Conservation (phyloP, 306 rosid species). For the Amphicarpaea edgeworthii region DNA sequence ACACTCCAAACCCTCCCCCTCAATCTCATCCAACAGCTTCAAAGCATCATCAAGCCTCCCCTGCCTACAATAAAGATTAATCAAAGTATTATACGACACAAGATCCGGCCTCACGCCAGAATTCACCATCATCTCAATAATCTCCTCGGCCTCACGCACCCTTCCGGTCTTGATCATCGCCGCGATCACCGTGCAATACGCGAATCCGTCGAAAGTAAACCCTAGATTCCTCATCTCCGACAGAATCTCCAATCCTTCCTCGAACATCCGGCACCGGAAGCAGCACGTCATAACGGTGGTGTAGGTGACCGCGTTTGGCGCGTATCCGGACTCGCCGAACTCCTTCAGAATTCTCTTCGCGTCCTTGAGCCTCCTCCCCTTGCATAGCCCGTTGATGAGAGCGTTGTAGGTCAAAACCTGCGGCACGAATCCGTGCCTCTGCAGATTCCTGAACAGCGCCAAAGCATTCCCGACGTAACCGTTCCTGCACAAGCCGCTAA, state of each 20-base stretch:
- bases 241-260: constrained; percentile 71
- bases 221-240: constrained; percentile 70
- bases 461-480: constrained; percentile 69
- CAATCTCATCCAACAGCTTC: constrained; percentile 66
- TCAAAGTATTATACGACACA: constrained; percentile 68
- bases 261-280: constrained; percentile 58
- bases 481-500: constrained; percentile 73
- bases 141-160: constrained; percentile 65
- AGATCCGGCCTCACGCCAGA: constrained; percentile 68
- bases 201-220: constrained; percentile 71
- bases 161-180: constrained; percentile 72
- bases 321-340: constrained; percentile 59
- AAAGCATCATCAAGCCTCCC: constrained; percentile 71
- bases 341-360: constrained; percentile 64
- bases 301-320: constrained; percentile 71
- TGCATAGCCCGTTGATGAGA: constrained; percentile 78
- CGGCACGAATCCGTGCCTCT: constrained; percentile 69
- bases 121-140: constrained; percentile 54
- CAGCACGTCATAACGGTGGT: constrained; percentile 74
- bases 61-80: constrained; percentile 69
- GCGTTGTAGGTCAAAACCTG: constrained; percentile 69
- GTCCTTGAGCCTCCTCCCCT: constrained; percentile 54
- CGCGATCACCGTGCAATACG: constrained; percentile 74
- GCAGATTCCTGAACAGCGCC: constrained; percentile 66
- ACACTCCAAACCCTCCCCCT: constrained; percentile 65